Conservation (phyloP, 768 basidiomycete genomes). For the Macrolepiota albuminosa region DNA sequence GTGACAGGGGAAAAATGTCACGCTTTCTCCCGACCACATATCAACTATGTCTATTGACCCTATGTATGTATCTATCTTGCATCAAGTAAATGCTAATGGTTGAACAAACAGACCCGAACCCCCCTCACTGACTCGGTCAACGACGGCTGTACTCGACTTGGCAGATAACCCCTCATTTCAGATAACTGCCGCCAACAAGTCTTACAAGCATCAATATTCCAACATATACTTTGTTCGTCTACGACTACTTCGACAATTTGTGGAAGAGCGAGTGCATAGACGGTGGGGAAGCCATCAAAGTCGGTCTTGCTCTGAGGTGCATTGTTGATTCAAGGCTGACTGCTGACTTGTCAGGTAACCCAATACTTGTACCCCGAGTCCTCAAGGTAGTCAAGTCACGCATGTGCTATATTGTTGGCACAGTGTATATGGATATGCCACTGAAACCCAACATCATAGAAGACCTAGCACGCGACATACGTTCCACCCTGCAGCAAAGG, state of each 20-base stretch:
- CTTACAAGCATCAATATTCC: constrained; percentile 53
- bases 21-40: neutral
- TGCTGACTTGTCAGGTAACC: constrained; percentile 43
- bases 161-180: constrained; percentile 39
- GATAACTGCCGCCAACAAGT: constrained; percentile 36
- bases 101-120: constrained; percentile 18
- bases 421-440: constrained; percentile 98
- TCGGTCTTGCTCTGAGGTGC: constrained; percentile 16
- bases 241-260: constrained; percentile 32
- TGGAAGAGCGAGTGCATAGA: constrained; percentile 34
- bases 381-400: constrained; percentile 83
- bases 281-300: constrained; percentile 40
- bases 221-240: constrained; percentile 53
- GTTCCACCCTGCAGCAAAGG: constrained; percentile 21
- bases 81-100: neutral
- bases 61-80: constrained; percentile 7
- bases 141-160: constrained; percentile 34
- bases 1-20: constrained; percentile 8
- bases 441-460: constrained; percentile 97
- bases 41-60: constrained; percentile 4
- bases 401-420: constrained; percentile 89
- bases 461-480: constrained; percentile 88
- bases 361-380: constrained; percentile 70
- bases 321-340: neutral
- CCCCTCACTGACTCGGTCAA: constrained; percentile 24